Base-by-base conservation (phyloP, 768 basidiomycete genomes). In the Naganishia onofrii region DNA sequence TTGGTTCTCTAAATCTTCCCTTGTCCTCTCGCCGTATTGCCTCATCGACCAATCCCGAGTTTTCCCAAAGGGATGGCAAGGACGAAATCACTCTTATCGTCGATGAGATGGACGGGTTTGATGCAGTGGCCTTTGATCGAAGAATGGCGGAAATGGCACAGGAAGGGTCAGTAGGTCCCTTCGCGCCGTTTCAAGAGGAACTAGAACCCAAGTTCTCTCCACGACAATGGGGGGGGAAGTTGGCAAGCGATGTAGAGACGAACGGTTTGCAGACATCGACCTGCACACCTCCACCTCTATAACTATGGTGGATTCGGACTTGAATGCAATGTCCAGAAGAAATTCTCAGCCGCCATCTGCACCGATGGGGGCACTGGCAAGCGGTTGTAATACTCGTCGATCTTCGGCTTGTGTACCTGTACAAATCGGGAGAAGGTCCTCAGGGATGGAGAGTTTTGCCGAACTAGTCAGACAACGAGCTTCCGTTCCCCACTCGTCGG, bases 91-190 rank as follows among this genome's bases (percentile, higher is more conserved):
- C 57, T 17, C 36, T 32, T 19, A 58, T 58, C 13, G 57, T 58
- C 7, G 57, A 58, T 23, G 57, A 58, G 34, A 36, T 58, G 34
- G 57, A 58, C 5, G n/a, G 36, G 5, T 58, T 58, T 36, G 57
- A 58, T n/a, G 6, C n/a, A 38, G 57, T 38, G 7, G 23, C n/a
- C 3, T 51, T 51, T 23, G 48, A 51, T 12, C 19, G n/a, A 23
- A n/a, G 23, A 26, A 51, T 51, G 48, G 48, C 48, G 48, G 23
- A 51, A 51, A n/a, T n/a, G n/a, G n/a, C n/a, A n/a, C n/a, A n/a
- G n/a, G n/a, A n/a, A n/a, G n/a, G n/a, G n/a, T n/a, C n/a, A n/a
- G n/a, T n/a, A n/a, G n/a, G n/a, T n/a, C 42, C 15, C 42, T 58
- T n/a, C 1, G 23, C 57, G 5, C 29, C n/a, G 36, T 21, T 38